Conservation (phyloP, 177 flowering plant species). For the Vitis hybrid region DNA sequence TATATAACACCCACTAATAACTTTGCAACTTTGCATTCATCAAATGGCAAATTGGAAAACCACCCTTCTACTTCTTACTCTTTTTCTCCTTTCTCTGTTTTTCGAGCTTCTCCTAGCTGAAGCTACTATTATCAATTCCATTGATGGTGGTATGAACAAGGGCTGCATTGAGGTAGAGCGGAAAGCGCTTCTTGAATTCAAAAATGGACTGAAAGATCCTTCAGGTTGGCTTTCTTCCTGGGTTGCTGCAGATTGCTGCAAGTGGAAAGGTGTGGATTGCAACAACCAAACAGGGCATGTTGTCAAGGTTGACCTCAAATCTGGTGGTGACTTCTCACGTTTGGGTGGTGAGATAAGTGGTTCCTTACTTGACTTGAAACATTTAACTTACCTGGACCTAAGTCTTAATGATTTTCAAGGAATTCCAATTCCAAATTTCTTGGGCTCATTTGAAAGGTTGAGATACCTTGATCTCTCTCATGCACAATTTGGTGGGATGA, state of each 20-base stretch:
- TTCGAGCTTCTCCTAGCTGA: too few species aligned
- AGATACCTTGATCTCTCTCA: background rate
- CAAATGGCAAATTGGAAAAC: too few species aligned
- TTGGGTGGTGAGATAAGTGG: constrained; percentile 11
- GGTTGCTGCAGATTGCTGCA: constrained; percentile 29
- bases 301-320: constrained; percentile 16
- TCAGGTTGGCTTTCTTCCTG: constrained; percentile 29
- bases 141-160: too few species aligned
- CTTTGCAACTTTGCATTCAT: too few species aligned
- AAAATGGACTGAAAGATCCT: constrained; percentile 20
- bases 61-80: too few species aligned
- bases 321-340: background rate
- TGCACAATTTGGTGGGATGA: too few species aligned
- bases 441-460: too few species aligned
- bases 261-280: constrained; percentile 24
- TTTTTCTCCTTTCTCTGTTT: too few species aligned
- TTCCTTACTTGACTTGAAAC: constrained; percentile 15
- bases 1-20: too few species aligned
- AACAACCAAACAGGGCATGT: constrained; percentile 13
- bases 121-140: too few species aligned
- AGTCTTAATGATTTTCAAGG: too few species aligned
- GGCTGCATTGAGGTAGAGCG: constrained; percentile 3
- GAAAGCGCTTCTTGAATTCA: constrained; percentile 21
- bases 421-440: too few species aligned
- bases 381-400: constrained; percentile 12